These are phyloP conservation scores for Jatropha multifida DNA, from an alignment of 441 rosid genomes.

Conservation along the genomic window DNA sequence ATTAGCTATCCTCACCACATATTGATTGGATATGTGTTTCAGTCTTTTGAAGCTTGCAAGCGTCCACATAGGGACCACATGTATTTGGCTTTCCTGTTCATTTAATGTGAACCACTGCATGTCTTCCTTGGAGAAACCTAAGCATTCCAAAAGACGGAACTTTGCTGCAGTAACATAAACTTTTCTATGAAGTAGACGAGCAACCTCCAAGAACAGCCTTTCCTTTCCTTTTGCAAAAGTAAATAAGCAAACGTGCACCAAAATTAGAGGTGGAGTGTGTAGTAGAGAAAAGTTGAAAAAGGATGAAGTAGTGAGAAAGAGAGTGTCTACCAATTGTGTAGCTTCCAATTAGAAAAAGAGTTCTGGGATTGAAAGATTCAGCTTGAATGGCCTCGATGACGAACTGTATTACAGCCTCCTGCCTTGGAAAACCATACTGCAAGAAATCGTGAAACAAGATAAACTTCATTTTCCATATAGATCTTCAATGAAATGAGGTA, in stretches of 20 bases:
- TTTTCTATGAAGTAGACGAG: constrained; percentile 68
- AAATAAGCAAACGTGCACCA: constrained; percentile 5
- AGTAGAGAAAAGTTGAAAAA: neutral
- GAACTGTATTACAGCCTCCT: constrained; percentile 88
- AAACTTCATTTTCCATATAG: neutral
- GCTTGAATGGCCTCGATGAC: constrained; percentile 97
- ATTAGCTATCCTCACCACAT: constrained; percentile 49
- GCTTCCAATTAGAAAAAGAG: constrained; percentile 89
- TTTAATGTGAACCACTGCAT: constrained; percentile 86
- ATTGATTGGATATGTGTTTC: constrained; percentile 71
- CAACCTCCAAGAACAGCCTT: constrained; percentile 89
- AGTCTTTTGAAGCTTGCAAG: constrained; percentile 96
- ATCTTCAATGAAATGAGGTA: neutral
- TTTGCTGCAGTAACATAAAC: constrained; percentile 71
- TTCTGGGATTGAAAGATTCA: constrained; percentile 84
- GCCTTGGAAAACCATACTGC: constrained; percentile 96
- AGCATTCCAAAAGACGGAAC: constrained; percentile 65
- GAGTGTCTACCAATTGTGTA: constrained; percentile 73
- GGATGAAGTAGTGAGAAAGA: neutral
- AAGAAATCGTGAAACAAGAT: constrained; percentile 23
- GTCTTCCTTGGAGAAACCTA: constrained; percentile 76
- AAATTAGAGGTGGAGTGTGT: neutral
- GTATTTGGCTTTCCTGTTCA: constrained; percentile 88
- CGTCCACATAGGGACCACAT: constrained; percentile 95
- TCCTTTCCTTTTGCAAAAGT: constrained; percentile 64